phyloP scores from a whole-genome alignment of 2,329 filamentous ascomycete genomes.

The Hypoxylon sp. region DNA sequence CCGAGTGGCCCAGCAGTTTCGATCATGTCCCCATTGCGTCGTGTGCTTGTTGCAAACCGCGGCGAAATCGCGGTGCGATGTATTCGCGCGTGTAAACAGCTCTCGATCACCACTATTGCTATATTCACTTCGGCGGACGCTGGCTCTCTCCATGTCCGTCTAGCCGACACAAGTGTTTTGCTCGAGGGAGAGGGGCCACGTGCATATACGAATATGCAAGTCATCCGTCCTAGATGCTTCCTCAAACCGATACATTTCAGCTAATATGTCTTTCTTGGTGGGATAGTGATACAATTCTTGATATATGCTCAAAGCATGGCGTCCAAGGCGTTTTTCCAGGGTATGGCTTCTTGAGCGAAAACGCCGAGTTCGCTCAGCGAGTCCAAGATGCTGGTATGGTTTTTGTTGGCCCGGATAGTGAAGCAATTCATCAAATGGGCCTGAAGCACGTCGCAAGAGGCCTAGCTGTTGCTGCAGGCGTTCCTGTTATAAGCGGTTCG shows the following conservation, averaged over 20 bases:
- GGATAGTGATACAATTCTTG: slow-evolving; percentile 37
- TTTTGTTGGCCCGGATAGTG: slow-evolving; percentile 71
- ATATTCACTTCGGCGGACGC: slow-evolving; percentile 44
- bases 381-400: slow-evolving; percentile 66
- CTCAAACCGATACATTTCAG: neutral
- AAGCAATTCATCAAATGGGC: slow-evolving; percentile 62
- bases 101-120: slow-evolving; percentile 38
- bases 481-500: slow-evolving; percentile 55
- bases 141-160: slow-evolving; percentile 42
- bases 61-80: slow-evolving; percentile 51
- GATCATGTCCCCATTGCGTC: slow-evolving; percentile 22
- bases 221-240: no score
- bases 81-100: slow-evolving; percentile 40
- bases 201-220: slow-evolving; percentile 44
- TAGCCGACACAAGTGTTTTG: slow-evolving; percentile 43
- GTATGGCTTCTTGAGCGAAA: slow-evolving; percentile 76
- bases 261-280: slow-evolving; percentile 5
- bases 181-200: slow-evolving; percentile 38
- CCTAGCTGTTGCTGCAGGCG: slow-evolving; percentile 58
- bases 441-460: slow-evolving; percentile 47
- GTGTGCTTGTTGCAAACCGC: slow-evolving; percentile 50
- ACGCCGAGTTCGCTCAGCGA: slow-evolving; percentile 69
- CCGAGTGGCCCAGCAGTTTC: neutral
- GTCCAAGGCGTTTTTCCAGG: slow-evolving; percentile 74
- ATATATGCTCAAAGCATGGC: slow-evolving; percentile 54